Evolutionary conservation across 78 protist species (phyloP).

Genomic region (Dictyostelium brefeldianum): DNA sequence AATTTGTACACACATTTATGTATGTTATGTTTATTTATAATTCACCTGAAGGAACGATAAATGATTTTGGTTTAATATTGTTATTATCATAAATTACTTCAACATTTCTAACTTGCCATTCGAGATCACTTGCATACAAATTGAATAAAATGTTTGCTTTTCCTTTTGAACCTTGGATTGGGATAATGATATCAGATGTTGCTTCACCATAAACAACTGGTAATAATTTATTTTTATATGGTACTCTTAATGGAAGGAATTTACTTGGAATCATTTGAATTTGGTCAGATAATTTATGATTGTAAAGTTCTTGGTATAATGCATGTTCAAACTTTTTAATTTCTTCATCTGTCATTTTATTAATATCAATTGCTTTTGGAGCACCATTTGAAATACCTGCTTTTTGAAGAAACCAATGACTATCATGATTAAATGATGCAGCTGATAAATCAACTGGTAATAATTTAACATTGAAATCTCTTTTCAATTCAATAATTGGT

Average conservation of each 20-base stretch:
- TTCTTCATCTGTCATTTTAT: not conserved
- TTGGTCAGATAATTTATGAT: not conserved
- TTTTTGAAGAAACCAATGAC: conserved; percentile 32
- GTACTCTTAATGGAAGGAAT: conserved; percentile 39
- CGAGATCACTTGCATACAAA: conserved; percentile 33
- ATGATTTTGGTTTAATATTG: not conserved
- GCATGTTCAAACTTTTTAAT: not conserved
- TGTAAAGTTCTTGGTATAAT: not conserved
- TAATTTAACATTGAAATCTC: not conserved
- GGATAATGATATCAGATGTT: conserved; percentile 29
- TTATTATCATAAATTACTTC: conserved; percentile 20
- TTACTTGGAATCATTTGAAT: not conserved
- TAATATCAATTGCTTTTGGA: not conserved
- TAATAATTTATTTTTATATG: conserved; percentile 8
- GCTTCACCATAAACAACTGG: conserved; percentile 31
- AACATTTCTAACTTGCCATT: conserved; percentile 37
- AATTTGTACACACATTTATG: not conserved
- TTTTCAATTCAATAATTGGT: conserved; percentile 39
- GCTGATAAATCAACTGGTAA: conserved; percentile 32
- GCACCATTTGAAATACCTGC: not conserved
- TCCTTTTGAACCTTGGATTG: conserved; percentile 43
- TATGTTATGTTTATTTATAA: not conserved
- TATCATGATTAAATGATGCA: conserved; percentile 6
- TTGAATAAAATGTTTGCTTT: not conserved
- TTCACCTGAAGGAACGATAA: conserved; percentile 6